Percentiles rank a stretch among this genome's conserved stretches.
phyloP scores from a whole-genome alignment of 129 eudicot species.

The Lactuca sativa region DNA sequence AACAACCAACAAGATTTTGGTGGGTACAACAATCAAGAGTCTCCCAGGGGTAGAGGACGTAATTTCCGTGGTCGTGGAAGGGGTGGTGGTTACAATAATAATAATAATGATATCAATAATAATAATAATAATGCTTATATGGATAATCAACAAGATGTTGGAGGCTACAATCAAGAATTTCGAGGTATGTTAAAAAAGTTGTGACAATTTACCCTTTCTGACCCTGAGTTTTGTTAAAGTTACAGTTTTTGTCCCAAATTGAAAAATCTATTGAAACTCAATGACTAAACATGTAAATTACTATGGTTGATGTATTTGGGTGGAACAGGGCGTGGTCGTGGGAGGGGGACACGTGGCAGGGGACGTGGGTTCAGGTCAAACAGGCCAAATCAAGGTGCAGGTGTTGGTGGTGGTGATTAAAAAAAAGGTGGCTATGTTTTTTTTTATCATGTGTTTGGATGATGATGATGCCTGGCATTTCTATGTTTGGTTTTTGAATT shows the following conservation, averaged over 20 bases:
- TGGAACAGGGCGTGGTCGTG: slow-evolving; percentile 85
- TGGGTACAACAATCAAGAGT: slow-evolving; percentile 72
- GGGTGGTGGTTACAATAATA: slow-evolving; percentile 61
- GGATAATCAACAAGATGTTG: slow-evolving; percentile 61
- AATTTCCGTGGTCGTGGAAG: slow-evolving; percentile 84
- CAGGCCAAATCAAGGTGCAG: slow-evolving; percentile 45
- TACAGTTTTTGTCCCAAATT: background rate
- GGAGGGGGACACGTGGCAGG: slow-evolving; percentile 71
- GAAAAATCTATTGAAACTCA: background rate
- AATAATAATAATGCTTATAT: slow-evolving; percentile 48
- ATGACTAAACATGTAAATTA: background rate
- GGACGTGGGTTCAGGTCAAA: slow-evolving; percentile 72
- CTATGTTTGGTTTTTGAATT: slow-evolving; percentile 25
- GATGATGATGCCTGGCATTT: slow-evolving; percentile 39
- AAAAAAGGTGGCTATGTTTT: slow-evolving; percentile 15
- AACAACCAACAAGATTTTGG: slow-evolving; percentile 55
- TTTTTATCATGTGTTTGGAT: slow-evolving; percentile 28
- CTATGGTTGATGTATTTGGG: background rate
- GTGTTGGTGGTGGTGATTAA: slow-evolving; percentile 52
- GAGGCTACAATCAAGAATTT: slow-evolving; percentile 68
- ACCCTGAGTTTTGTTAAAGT: background rate
- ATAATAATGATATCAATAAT: slow-evolving; percentile 1
- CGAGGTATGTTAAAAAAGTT: background rate
- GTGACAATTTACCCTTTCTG: background rate
- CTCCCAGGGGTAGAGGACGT: slow-evolving; percentile 81